Base-by-base conservation (phyloP, 768 basidiomycete species). In the Termitomyces sp. region DNA sequence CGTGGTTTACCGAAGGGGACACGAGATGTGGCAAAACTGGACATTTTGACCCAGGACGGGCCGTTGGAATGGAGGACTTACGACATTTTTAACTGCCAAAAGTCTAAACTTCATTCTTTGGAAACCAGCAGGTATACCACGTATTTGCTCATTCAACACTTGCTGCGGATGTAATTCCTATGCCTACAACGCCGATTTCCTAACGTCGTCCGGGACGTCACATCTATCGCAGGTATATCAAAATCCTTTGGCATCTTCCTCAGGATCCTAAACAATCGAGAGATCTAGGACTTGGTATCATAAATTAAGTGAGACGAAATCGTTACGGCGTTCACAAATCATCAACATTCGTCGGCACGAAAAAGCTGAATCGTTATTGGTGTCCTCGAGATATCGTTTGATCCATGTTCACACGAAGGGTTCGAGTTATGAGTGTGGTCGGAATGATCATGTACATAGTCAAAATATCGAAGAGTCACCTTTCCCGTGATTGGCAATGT, bases 281-380 rank as follows among this genome's bases (percentile, higher is more conserved):
- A 52, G 52, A 52, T 14, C 38, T 61, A 62, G 52, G 38, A 40
- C 18, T 8, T 18, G 44, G 55, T 35, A 49, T 51, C n/a, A 49
- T 14, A 28, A 55, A 35, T 65, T 56, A 47, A 62, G 50, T 58
- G 52, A 54, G 32, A 20, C 32, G 45, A 59, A 61, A 45, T 16
- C 64, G 35, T 51, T 55, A 56, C 44, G 68, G 68, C 68, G 70
- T 70, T 70, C 70, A 74, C 69, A 71, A 78, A 74, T 75, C 73
- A 79, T 80, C 80, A 38, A 38, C 16, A 60, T 82, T 81, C 71
- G 75, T 71, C 64, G 69, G 61, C 53, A 69, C 68, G 76, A 52
- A 73, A 66, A 32, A 74, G 67, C 40, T 72, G 66, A 57, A 70
- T 66, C 41, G 67, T 56, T 51, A 63, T 63, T 51, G 63, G 64